phyloP scores from a whole-genome alignment of 2,329 filamentous ascomycete genomes.

The Ophiosphaerella korrae region DNA sequence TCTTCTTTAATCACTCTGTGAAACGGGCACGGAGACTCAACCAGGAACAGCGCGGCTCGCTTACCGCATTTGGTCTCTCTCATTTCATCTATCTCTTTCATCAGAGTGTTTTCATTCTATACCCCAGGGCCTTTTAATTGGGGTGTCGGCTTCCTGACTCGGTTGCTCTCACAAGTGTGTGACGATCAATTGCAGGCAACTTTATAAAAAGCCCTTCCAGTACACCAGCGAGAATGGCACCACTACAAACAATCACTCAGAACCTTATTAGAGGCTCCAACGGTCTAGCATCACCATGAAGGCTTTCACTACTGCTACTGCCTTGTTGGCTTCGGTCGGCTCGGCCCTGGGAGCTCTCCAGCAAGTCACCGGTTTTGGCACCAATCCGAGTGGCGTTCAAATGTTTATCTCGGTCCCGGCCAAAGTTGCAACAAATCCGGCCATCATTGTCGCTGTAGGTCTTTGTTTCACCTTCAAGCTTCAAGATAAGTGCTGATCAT shows the following conservation, averaged over 20 bases:
- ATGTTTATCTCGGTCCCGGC: constrained; percentile 59
- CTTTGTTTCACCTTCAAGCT: constrained; percentile 30
- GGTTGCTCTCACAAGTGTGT: constrained; percentile 5
- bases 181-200: background rate
- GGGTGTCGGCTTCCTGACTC: constrained; percentile 8
- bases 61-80: constrained; percentile 1
- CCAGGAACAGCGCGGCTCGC: constrained; percentile 2
- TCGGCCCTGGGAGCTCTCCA: constrained; percentile 21
- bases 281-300: constrained; percentile 8
- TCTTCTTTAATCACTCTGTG: constrained; percentile 3
- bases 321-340: constrained; percentile 7
- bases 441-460: constrained; percentile 60
- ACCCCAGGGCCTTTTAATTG: constrained; percentile 5
- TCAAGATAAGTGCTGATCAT: background rate
- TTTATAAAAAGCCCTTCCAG: background rate
- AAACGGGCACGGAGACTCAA: background rate
- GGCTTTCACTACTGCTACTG: constrained; percentile 9
- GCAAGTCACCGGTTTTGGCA: constrained; percentile 51
- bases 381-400: constrained; percentile 52
- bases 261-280: constrained; percentile 4
- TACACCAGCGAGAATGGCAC: background rate
- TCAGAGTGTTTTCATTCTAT: constrained; percentile 8
- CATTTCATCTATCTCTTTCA: constrained; percentile 1
- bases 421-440: constrained; percentile 52
- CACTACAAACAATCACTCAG: constrained; percentile 1